Conservation (phyloP, 192 early-diverging fungal genomes). For the Podila clonocystis region DNA sequence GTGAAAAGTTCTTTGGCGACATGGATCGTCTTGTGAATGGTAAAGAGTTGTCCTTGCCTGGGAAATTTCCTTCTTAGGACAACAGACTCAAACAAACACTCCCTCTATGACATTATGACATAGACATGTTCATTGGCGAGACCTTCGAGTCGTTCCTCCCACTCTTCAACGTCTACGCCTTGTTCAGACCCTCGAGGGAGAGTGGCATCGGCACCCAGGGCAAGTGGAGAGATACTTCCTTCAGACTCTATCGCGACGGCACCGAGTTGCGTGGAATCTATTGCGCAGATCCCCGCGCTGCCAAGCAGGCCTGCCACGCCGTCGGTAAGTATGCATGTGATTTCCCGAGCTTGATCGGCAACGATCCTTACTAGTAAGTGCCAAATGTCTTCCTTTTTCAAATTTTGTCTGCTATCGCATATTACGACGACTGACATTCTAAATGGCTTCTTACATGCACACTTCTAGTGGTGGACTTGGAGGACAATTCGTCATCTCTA, state of each 20-base stretch:
- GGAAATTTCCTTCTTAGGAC: no score
- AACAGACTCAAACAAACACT: neutral
- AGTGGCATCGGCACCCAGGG: constrained; percentile 64
- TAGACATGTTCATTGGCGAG: constrained; percentile 66
- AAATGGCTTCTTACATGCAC: no score
- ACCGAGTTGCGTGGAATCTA: constrained; percentile 73
- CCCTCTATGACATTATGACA: neutral
- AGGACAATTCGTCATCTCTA: constrained; percentile 71
- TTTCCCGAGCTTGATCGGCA: constrained; percentile 68
- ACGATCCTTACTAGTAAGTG: constrained; percentile 60
- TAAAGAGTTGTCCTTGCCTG: no score
- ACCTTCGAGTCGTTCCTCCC: constrained; percentile 65
- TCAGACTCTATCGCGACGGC: constrained; percentile 70
- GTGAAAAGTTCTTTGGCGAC: constrained; percentile 61
- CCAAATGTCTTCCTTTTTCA: neutral
- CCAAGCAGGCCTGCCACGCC: constrained; percentile 59
- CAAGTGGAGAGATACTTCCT: constrained; percentile 61
- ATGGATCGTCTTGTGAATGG: constrained; percentile 61
- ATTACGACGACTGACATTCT: no score
- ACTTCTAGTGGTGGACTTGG: constrained; percentile 64
- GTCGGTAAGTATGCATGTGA: constrained; percentile 65
- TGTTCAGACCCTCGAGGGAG: constrained; percentile 60
- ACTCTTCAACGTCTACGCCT: constrained; percentile 66
- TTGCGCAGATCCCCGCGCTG: constrained; percentile 54
- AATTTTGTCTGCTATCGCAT: neutral